These are phyloP conservation scores for Ambrosia hybrid DNA, from an alignment of 140 eudicot genomes.

Conservation along the genomic window DNA sequence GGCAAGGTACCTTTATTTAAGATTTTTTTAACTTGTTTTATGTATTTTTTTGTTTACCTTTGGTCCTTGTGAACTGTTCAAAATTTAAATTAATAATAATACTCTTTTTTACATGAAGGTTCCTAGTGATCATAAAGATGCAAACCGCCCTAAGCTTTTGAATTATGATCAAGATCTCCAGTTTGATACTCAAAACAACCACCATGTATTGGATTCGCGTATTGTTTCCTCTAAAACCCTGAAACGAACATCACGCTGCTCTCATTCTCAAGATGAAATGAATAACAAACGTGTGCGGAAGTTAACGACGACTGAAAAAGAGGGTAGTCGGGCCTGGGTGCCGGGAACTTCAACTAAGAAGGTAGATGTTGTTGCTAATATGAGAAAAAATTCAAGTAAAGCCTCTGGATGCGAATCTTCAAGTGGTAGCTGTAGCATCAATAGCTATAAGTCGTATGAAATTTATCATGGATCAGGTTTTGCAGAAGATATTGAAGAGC, in stretches of 20 bases:
- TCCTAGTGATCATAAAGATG: conserved; percentile 15
- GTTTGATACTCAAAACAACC: conserved; percentile 16
- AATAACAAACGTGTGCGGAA: neutral
- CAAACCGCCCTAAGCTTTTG: neutral
- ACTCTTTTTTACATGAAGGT: conserved; percentile 29
- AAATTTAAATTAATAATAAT: neutral
- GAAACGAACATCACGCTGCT: conserved; percentile 33
- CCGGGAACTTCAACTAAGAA: no score
- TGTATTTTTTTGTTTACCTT: no score
- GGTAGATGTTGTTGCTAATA: conserved; percentile 45
- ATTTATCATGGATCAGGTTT: conserved; percentile 29
- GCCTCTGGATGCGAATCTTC: conserved; percentile 37
- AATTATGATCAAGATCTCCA: conserved; percentile 7
- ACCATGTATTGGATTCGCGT: conserved; percentile 24
- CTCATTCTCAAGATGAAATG: conserved; percentile 31
- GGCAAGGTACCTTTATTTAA: conserved; percentile 47
- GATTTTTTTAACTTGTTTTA: neutral
- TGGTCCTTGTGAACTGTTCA: neutral
- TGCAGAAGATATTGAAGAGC: conserved; percentile 44
- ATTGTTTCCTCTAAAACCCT: conserved; percentile 21
- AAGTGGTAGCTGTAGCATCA: conserved; percentile 57
- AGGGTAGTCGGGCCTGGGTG: neutral
- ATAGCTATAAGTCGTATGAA: conserved; percentile 36
- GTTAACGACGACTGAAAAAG: conserved; percentile 23
- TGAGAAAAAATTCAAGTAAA: conserved; percentile 33